These are phyloP conservation scores for Syzygium oleosum DNA, from an alignment of 345 rosid genomes.

Conservation along the genomic window DNA sequence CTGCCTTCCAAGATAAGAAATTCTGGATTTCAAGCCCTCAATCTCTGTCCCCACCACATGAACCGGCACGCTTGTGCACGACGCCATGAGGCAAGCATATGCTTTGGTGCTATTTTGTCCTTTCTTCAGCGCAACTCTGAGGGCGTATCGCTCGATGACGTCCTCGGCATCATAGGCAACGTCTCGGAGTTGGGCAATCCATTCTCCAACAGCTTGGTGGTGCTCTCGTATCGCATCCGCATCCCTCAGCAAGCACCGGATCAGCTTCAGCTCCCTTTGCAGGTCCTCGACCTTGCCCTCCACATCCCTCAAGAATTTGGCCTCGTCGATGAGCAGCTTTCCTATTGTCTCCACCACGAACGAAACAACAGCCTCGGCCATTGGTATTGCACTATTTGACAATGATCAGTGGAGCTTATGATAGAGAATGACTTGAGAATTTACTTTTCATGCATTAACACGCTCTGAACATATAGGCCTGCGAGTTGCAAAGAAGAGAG, in stretches of 20 bases:
- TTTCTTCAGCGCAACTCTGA: neutral
- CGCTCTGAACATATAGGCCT: neutral
- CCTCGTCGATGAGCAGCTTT: conserved; percentile 9
- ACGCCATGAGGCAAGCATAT: neutral
- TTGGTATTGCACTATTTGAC: neutral
- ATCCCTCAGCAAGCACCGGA: conserved; percentile 7
- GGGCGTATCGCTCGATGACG: neutral
- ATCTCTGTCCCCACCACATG: conserved; percentile 15
- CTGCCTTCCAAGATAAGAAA: conserved; percentile 13
- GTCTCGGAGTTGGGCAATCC: neutral
- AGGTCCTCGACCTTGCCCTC: neutral
- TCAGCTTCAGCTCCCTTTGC: neutral
- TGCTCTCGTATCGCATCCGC: conserved; percentile 1
- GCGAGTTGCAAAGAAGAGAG: neutral
- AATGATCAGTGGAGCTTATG: neutral
- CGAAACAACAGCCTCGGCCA: neutral
- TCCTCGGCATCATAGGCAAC: conserved; percentile 13
- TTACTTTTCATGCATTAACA: neutral
- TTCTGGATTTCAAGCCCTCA: conserved; percentile 15
- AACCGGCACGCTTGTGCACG: neutral
- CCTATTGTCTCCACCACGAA: neutral
- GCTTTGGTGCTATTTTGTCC: neutral
- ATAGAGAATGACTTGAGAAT: neutral
- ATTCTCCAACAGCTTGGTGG: neutral
- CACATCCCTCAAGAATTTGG: neutral